Conservation (phyloP, 1,139 yeast genomes). For the Trichomonascaceae sp. region DNA sequence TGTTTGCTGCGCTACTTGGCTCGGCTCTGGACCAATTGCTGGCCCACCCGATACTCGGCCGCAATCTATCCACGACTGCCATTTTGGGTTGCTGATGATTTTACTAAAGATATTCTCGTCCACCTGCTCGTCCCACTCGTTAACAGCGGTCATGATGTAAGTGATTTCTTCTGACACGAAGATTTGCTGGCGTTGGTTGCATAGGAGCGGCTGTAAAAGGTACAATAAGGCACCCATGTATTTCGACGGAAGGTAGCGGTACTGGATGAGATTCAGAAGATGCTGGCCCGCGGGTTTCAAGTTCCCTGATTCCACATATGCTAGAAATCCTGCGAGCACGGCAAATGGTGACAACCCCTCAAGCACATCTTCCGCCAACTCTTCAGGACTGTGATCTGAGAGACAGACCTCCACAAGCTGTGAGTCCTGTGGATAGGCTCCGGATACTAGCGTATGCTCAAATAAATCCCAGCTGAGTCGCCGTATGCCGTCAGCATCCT, state of each 20-base stretch:
- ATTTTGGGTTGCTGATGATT: neutral
- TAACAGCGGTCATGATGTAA: slow-evolving; percentile 27
- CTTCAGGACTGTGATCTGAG: slow-evolving; percentile 9
- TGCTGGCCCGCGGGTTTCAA: slow-evolving; percentile 24
- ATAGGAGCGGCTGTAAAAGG: slow-evolving; percentile 19
- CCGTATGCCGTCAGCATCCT: slow-evolving; percentile 35
- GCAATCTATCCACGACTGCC: neutral
- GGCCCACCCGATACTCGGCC: no score
- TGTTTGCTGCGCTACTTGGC: neutral
- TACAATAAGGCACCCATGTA: slow-evolving; percentile 30
- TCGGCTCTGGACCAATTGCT: neutral
- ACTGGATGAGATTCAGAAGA: slow-evolving; percentile 44
- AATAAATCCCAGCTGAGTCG: slow-evolving; percentile 38
- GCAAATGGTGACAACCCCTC: slow-evolving; percentile 68
- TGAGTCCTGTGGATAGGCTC: slow-evolving; percentile 12
- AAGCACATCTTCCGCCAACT: slow-evolving; percentile 40
- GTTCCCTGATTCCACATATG: slow-evolving; percentile 18
- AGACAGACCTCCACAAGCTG: slow-evolving; percentile 20
- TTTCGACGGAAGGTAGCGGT: slow-evolving; percentile 51
- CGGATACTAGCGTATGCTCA: slow-evolving; percentile 46
- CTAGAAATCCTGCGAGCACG: slow-evolving; percentile 41
- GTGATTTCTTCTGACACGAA: slow-evolving; percentile 30
- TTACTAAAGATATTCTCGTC: neutral
- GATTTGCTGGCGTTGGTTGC: slow-evolving; percentile 10
- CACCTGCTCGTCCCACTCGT: neutral